Percentiles rank a stretch among this genome's conserved stretches.
Evolutionary conservation across 2,329 filamentous ascomycete species (phyloP).

Genomic region (Scedosporium dehoogii): DNA sequence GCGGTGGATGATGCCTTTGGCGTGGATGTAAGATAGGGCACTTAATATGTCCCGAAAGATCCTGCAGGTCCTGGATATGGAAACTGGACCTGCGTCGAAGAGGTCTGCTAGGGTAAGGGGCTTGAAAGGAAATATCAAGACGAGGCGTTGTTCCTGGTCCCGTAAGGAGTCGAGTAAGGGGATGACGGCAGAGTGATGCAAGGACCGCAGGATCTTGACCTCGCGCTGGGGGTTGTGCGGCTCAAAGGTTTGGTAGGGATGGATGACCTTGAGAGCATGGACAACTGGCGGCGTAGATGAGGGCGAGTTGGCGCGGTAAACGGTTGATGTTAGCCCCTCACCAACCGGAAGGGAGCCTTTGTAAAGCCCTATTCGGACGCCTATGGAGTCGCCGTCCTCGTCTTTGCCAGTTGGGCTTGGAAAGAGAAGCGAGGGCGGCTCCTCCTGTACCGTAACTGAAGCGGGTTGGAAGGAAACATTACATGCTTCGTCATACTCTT

Average conservation of each 20-base stretch:
- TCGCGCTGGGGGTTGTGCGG: constrained; percentile 81
- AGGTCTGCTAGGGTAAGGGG: constrained; percentile 62
- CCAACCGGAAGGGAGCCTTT: constrained; percentile 43
- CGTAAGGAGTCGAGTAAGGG: constrained; percentile 64
- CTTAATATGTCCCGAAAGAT: constrained; percentile 59
- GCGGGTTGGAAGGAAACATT: constrained; percentile 11
- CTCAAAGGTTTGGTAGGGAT: constrained; percentile 58
- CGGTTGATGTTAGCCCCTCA: constrained; percentile 67
- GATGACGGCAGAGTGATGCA: constrained; percentile 48
- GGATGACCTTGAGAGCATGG: constrained; percentile 75
- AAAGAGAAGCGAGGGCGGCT: constrained; percentile 3
- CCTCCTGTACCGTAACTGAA: constrained; percentile 8
- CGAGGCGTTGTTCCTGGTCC: constrained; percentile 58
- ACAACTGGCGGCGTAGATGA: background rate
- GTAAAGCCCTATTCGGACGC: constrained; percentile 44
- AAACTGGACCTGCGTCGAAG: constrained; percentile 36
- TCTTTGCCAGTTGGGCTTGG: background rate
- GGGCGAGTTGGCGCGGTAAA: constrained; percentile 57
- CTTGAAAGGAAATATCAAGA: constrained; percentile 80
- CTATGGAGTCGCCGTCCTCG: constrained; percentile 11
- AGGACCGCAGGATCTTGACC: constrained; percentile 56
- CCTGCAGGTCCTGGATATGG: constrained; percentile 20
- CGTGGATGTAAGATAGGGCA: constrained; percentile 64
- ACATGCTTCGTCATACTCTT: constrained; percentile 45
- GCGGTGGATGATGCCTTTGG: constrained; percentile 72